These are phyloP conservation scores for Linaria vulgaris DNA, from an alignment of 257 asterid species.

Conservation along the genomic window DNA sequence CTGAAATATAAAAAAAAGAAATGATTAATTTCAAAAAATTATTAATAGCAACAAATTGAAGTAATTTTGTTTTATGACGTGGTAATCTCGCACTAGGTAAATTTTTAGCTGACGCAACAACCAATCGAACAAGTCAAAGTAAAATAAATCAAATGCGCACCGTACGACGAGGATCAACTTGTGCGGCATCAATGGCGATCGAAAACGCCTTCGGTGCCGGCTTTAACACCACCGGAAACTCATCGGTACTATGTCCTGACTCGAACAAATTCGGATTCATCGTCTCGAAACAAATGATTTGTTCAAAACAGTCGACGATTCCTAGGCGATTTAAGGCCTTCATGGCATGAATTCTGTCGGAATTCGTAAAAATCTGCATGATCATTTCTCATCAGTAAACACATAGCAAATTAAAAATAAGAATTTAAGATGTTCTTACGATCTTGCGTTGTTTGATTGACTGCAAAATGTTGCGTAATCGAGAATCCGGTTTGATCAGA, in stretches of 20 bases:
- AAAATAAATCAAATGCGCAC: constrained; percentile 35
- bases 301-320: constrained; percentile 71
- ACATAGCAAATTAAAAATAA: too few relatives aligned
- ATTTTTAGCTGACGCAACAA: too few relatives aligned
- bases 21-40: not conserved
- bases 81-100: too few relatives aligned
- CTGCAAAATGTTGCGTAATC: constrained; percentile 49
- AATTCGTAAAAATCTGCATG: constrained; percentile 76
- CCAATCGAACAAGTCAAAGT: not conserved
- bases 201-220: constrained; percentile 77
- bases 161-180: constrained; percentile 77
- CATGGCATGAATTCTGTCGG: constrained; percentile 64
- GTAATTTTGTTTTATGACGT: too few relatives aligned
- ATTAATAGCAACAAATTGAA: too few relatives aligned
- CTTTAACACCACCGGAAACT: constrained; percentile 71
- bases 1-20: constrained; percentile 33
- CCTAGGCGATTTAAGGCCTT: constrained; percentile 72
- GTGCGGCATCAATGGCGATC: constrained; percentile 59
- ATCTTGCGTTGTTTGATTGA: constrained; percentile 71
- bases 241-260: constrained; percentile 40
- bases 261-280: constrained; percentile 62
- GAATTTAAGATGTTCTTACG: constrained; percentile 34
- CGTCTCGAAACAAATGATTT: constrained; percentile 78
- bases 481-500: constrained; percentile 60
- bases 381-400: not conserved